Conservation (phyloP, 116 monocot genomes). For the Dioscorea cayenensis region DNA sequence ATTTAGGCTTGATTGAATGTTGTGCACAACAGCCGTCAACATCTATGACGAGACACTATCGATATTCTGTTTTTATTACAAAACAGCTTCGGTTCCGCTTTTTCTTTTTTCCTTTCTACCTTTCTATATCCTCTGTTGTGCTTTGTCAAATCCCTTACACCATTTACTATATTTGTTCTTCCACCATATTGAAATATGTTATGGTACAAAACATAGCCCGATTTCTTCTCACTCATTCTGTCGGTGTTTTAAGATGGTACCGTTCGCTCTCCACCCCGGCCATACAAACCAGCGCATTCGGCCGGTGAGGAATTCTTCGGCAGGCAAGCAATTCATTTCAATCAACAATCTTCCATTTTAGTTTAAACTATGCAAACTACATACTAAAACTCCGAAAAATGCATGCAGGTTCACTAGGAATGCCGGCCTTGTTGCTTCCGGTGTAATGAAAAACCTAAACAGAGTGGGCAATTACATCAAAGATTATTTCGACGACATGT, state of each 20-base stretch:
- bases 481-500: constrained; percentile 78
- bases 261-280: constrained; percentile 29
- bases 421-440: constrained; percentile 77
- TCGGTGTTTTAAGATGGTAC: constrained; percentile 28
- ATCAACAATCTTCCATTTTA: background rate
- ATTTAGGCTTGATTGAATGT: too few relatives aligned
- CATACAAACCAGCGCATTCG: constrained; percentile 33
- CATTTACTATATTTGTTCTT: background rate
- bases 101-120: too few relatives aligned
- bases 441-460: constrained; percentile 61
- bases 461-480: constrained; percentile 67
- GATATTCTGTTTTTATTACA: too few relatives aligned
- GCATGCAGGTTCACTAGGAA: constrained; percentile 77
- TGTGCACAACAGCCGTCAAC: too few relatives aligned
- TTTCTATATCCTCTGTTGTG: too few relatives aligned
- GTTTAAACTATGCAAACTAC: background rate
- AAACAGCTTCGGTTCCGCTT: too few relatives aligned
- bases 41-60: too few relatives aligned
- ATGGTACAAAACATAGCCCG: background rate
- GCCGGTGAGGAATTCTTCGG: constrained; percentile 56
- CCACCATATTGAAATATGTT: background rate
- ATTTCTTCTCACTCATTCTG: background rate
- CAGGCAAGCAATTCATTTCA: constrained; percentile 31
- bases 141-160: too few relatives aligned
- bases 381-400: background rate